phyloP scores from a whole-genome alignment of 192 early-diverging fungal species.

The Coemansia sp. region DNA sequence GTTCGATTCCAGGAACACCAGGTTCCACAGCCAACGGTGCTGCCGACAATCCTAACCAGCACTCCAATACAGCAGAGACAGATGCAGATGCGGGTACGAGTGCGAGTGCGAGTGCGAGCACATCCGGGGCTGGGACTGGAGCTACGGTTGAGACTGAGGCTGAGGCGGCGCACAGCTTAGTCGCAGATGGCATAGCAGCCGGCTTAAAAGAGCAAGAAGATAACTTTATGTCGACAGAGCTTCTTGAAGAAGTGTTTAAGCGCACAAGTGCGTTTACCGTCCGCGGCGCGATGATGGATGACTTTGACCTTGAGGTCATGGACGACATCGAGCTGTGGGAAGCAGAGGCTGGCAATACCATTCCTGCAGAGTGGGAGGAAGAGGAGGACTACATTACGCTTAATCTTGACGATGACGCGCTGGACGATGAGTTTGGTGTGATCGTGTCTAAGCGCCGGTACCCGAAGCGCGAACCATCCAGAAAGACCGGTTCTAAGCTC shows the following conservation, averaged over 20 bases:
- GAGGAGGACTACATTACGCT: slow-evolving; percentile 63
- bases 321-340: slow-evolving; percentile 75
- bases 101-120: neutral
- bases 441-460: slow-evolving; percentile 45
- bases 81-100: neutral
- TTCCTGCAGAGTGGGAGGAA: slow-evolving; percentile 74
- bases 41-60: neutral
- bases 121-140: neutral
- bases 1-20: slow-evolving; percentile 12
- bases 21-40: slow-evolving; percentile 6
- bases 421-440: slow-evolving; percentile 76
- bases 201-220: slow-evolving; percentile 2
- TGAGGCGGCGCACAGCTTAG: neutral
- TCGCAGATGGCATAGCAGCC: neutral
- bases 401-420: slow-evolving; percentile 72
- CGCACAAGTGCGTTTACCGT: slow-evolving; percentile 84
- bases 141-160: neutral
- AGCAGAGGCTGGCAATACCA: slow-evolving; percentile 70
- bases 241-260: slow-evolving; percentile 88
- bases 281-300: slow-evolving; percentile 53
- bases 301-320: slow-evolving; percentile 49
- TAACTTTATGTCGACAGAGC: slow-evolving; percentile 64
- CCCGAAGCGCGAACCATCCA: slow-evolving; percentile 34
- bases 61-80: neutral
- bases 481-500: slow-evolving; percentile 54